A percentile compares a stretch with the other conserved stretches of the same genome.
These are phyloP conservation scores for Chlorencoelia australis DNA, from an alignment of 2,329 filamentous ascomycete genomes.

Conservation along the genomic window DNA sequence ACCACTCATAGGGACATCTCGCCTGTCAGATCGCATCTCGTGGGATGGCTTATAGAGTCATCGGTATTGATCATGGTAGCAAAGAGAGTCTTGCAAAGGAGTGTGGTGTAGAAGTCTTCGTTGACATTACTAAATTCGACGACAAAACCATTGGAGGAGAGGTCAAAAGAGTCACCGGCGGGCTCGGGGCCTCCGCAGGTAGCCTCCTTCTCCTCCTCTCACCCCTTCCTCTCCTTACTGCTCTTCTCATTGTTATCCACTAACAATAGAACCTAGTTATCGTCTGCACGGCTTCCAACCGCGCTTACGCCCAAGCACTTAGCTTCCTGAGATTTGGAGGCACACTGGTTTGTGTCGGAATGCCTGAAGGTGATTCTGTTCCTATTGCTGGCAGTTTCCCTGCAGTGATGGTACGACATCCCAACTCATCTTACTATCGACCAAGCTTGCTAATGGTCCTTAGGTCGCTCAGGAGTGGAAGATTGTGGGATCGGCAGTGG, in stretches of 20 bases:
- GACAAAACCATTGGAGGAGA: slow-evolving; percentile 41
- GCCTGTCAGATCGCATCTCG: slow-evolving; percentile 48
- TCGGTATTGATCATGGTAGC: slow-evolving; percentile 53
- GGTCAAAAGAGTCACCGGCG: slow-evolving; percentile 45
- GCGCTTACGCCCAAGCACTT: slow-evolving; percentile 39
- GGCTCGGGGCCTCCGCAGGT: slow-evolving; percentile 47
- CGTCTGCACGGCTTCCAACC: slow-evolving; percentile 42
- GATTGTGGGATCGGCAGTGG: slow-evolving; percentile 41
- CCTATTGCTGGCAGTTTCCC: slow-evolving; percentile 37
- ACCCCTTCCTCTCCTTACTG: too few species aligned
- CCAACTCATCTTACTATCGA: neutral
- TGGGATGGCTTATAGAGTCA: slow-evolving; percentile 54
- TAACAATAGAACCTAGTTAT: too few species aligned
- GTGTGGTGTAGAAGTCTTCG: slow-evolving; percentile 56
- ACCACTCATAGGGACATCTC: slow-evolving; percentile 39
- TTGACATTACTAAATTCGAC: slow-evolving; percentile 46
- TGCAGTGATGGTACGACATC: slow-evolving; percentile 27
- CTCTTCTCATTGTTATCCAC: too few species aligned
- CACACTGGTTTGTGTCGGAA: slow-evolving; percentile 40
- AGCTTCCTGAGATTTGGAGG: slow-evolving; percentile 39
- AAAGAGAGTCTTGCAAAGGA: slow-evolving; percentile 48
- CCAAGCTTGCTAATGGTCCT: slow-evolving; percentile 1
- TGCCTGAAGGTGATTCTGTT: slow-evolving; percentile 36
- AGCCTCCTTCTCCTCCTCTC: too few species aligned
- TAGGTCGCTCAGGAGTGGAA: slow-evolving; percentile 31